Evolutionary conservation across 1,139 yeast genomes (phyloP).

Genomic region (Citeromyces hawaiiensis): DNA sequence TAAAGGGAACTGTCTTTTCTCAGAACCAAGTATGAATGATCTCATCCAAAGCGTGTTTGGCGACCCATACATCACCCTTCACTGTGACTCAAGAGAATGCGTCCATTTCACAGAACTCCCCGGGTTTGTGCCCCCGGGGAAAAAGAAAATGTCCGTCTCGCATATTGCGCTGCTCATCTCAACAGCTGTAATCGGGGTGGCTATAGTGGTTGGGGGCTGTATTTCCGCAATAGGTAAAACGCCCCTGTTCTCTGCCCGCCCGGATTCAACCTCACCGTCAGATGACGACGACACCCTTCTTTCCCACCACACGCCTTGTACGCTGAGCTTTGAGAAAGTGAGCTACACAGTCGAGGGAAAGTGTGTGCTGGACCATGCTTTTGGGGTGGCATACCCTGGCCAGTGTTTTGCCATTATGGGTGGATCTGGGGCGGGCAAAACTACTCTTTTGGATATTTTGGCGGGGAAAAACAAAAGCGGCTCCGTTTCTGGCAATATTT

Average conservation of each 20-base stretch:
- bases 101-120: constrained; percentile 87
- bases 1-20: constrained; percentile 53
- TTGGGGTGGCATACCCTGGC: constrained; percentile 74
- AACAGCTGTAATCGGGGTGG: constrained; percentile 28
- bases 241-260: constrained; percentile 34
- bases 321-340: constrained; percentile 63
- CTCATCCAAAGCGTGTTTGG: constrained; percentile 85
- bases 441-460: constrained; percentile 79
- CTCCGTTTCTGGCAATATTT: constrained; percentile 43
- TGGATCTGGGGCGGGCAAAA: constrained; percentile 97
- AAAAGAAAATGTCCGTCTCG: constrained; percentile 23
- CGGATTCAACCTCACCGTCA: constrained; percentile 7
- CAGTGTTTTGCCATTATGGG: constrained; percentile 95
- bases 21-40: constrained; percentile 95
- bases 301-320: constrained; percentile 58
- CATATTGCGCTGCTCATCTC: constrained; percentile 25
- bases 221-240: constrained; percentile 45
- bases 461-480: constrained; percentile 86
- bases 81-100: constrained; percentile 83
- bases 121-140: constrained; percentile 66
- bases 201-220: constrained; percentile 25
- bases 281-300: constrained; percentile 21
- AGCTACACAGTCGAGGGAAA: constrained; percentile 46
- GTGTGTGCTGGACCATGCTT: constrained; percentile 43
- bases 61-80: constrained; percentile 72